Base-by-base conservation (phyloP, 192 early-diverging fungal genomes). In the Linnemannia zychae region DNA sequence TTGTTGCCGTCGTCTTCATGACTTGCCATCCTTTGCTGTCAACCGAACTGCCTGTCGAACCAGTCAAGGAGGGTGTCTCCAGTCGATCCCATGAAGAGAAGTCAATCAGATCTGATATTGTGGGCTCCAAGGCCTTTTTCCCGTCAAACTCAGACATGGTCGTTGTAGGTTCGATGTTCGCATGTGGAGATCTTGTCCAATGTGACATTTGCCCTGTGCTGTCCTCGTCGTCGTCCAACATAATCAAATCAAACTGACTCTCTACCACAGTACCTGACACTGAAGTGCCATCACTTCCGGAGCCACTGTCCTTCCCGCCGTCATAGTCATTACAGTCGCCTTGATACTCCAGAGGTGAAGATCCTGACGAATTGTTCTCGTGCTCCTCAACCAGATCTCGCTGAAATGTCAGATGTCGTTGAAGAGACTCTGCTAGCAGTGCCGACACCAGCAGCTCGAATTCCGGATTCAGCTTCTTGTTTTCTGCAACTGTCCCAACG, bases 391-490 rank as follows among this genome's bases (percentile, higher is more conserved):
- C n/a, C 5, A 77, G 22, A 38, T 82, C 71, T 17, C 57, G 70
- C 7, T 67, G 22, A 47, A 49, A 66, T 20, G 33, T 33, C 44
- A 73, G 15, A 40, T 31, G 66, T 2, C 24, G 34, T 9, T 60
- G 20, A 36, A 76, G 40, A 13, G 46, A 33, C 24, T 38, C 52
- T 11, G 77, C 75, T 24, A 82, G 47, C 2, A 77, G n/a, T 20
- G 40, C 69, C 7, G 81, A 82, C 28, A 82, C 67, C 5, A 38
- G 36, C 24, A 76, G 65, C 50, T 82, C 81, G 44, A 77, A 82
- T 4, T 72, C 74, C 36, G 68, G 46, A 40, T 76, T 37, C 33
- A 82, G 11, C 0, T 67, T 49, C 44, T 82, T 82, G 48, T 67
- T 47, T 36, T 65, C 75, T 36, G 71, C 33, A 7, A 82, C 52